Base-by-base conservation (phyloP, 2,329 filamentous ascomycete genomes). In the Fusarium buharicum region DNA sequence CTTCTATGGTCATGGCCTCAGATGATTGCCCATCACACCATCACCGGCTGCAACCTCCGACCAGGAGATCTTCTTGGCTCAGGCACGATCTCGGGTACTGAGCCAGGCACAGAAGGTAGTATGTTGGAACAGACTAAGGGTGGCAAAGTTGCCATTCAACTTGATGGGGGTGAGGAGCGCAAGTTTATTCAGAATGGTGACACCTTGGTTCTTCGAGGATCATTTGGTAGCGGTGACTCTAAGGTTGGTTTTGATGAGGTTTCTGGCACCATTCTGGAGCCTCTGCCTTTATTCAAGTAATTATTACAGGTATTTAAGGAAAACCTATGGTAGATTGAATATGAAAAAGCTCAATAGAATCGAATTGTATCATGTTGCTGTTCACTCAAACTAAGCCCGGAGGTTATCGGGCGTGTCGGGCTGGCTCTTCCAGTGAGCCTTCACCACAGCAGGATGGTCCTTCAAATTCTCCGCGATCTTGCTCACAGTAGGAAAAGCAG, bases 1-100 rank as follows among this genome's bases (percentile, higher is more conserved):
- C 79, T 95, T 2, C 81, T 94, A 2, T 95, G 87, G 82, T 93
- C 90, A 0, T 95, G 92, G 78, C 84, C 90, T 1, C 92, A 95
- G 72, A 93, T 94, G 90, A 79, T 95, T 30, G 85, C 91, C 0
- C 91, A 95, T 75, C 91, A 95, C 74, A 88, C 89, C 3, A 84
- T 92, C 55, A 90, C 87, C 0, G 91, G 91, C 7, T 95, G 91
- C 74, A 87, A 88, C 8, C 82, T 95, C 76, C 84, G 86, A 6
- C 82, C 87, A 0, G 91, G 91, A 39, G 91, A 96, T 70, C 73
- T 95, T 38, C 77, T 96, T 1, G 91, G 91, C 3, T 91, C 88
- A 1, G 91, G 91, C 8, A 95, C 91, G 0, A 93, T 95, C 64
- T 79, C 77, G 0, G 91, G 91, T 6, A 83, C 85, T 6, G 79